Evolutionary conservation across 1,284 basidiomycete genomes (phyloP).

Genomic region (Cryptococcus sp.): DNA sequence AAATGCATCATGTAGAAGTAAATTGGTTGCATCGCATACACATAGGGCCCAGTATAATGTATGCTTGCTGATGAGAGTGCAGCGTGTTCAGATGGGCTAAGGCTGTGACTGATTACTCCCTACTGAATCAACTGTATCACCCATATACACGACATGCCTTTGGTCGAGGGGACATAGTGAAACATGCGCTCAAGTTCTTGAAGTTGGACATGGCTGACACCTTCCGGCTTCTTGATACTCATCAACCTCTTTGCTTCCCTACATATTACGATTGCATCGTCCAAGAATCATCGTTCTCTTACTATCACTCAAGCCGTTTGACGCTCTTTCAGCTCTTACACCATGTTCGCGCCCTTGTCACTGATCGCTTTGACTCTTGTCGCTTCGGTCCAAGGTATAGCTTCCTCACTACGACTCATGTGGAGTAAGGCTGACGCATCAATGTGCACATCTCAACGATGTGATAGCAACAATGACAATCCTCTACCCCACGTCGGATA

Average conservation of each 20-base stretch:
- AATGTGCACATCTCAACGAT: not conserved
- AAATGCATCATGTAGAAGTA: too few species aligned
- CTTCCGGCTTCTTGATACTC: too few species aligned
- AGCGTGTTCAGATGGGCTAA: too few species aligned
- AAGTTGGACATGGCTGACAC: too few species aligned
- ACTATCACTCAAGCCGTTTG: not conserved
- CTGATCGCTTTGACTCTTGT: not conserved
- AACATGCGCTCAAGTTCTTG: too few species aligned
- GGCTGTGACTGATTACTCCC: too few species aligned
- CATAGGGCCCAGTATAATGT: too few species aligned
- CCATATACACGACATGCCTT: too few species aligned
- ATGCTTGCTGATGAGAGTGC: too few species aligned
- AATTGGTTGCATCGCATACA: too few species aligned
- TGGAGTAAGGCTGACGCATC: conserved; percentile 4
- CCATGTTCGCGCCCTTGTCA: not conserved
- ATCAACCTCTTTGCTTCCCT: not conserved
- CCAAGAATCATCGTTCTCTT: not conserved
- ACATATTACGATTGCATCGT: not conserved
- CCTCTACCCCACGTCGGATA: conserved; percentile 35
- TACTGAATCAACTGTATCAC: too few species aligned
- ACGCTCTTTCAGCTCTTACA: not conserved
- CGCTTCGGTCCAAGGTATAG: not conserved
- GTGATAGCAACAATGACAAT: conserved; percentile 39
- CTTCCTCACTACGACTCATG: not conserved
- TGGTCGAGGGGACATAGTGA: too few species aligned